Evolutionary conservation across 805 yeast species (phyloP), one percentile per base, ranked within the genome.

Genomic region (Metschnikowia continentalis): DNA sequence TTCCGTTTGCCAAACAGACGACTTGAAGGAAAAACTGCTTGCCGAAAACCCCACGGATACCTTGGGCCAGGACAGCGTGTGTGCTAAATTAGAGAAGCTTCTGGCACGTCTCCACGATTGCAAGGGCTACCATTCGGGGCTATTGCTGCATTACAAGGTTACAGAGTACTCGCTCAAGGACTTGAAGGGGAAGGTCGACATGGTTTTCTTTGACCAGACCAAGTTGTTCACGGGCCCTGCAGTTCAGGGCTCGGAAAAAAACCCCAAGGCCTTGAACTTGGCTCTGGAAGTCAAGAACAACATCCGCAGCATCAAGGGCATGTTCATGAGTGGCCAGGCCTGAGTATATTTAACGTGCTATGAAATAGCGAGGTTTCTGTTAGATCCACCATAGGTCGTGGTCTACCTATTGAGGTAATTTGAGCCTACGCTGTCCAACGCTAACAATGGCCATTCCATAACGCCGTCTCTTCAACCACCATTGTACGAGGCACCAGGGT

Each of bases 301-400:
- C 46, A 68, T 74, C n/a, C 60, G 78, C 47, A 61, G 69, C 44
- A 69, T 74, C 38, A 74, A 74, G 60, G 78, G 78, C n/a, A 54
- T 70, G 57, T 73, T 57, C 51, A 73, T 74, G 74, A 72, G 76
- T 56, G 78, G 78, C 0, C 67, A 69, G 47, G 69, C 57, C 3
- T 68, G 53, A 20, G 40, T 15, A 6, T 20, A 17, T 26, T 26
- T 26, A 8, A 26, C 11, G 11, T 8, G 13, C 30, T 26, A 26
- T 26, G 30, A 26, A 8, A 10, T 8, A 3, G 11, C 10, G 30
- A 10, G 11, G 5, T 26, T 26, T 8, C 11, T 26, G 30, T 26
- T 26, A 26, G 30, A 26, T 26, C 11, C 11, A 26, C 30, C 4
- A 26, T 26, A 10, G 11, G 30, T 26, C 10, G 30, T 8, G 30